Evolutionary conservation across 148 eudicot genomes (phyloP).

Genomic region (Fagopyrum tataricum): DNA sequence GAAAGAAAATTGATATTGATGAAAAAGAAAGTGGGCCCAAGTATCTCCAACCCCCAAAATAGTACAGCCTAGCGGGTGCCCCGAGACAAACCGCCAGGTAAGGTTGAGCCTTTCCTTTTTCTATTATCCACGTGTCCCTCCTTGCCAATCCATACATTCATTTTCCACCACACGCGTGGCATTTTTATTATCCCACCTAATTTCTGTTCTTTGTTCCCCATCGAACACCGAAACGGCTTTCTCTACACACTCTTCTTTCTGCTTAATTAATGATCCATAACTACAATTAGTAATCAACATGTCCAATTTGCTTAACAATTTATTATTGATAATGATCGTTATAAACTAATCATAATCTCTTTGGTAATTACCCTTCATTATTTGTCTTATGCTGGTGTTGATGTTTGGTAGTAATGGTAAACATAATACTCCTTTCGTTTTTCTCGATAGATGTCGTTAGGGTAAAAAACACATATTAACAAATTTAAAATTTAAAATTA

Average conservation of each 20-base stretch:
- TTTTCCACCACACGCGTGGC: not conserved
- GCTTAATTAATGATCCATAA: not conserved
- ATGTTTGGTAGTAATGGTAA: too few species aligned
- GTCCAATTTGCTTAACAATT: too few species aligned
- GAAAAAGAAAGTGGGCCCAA: not conserved
- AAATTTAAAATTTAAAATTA: too few species aligned
- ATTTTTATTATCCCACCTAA: not conserved
- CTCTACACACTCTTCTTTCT: not conserved
- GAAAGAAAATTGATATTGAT: not conserved
- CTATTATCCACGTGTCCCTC: not conserved
- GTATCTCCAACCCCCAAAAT: not conserved
- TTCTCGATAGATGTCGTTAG: too few species aligned
- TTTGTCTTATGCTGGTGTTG: too few species aligned
- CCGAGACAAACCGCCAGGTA: conserved; percentile 7
- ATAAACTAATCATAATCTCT: too few species aligned
- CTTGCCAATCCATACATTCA: not conserved
- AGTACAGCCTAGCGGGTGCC: not conserved
- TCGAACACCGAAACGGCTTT: too few species aligned
- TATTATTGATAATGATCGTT: too few species aligned
- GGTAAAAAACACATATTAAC: too few species aligned
- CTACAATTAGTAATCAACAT: too few species aligned
- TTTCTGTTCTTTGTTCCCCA: not conserved
- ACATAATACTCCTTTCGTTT: too few species aligned
- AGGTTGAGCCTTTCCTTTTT: conserved; percentile 4
- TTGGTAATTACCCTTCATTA: too few species aligned